A percentile compares a stretch with the other conserved stretches of the same genome.
Conservation (phyloP, 1,139 yeast genomes). For the Yamadazyma diddensiae region DNA sequence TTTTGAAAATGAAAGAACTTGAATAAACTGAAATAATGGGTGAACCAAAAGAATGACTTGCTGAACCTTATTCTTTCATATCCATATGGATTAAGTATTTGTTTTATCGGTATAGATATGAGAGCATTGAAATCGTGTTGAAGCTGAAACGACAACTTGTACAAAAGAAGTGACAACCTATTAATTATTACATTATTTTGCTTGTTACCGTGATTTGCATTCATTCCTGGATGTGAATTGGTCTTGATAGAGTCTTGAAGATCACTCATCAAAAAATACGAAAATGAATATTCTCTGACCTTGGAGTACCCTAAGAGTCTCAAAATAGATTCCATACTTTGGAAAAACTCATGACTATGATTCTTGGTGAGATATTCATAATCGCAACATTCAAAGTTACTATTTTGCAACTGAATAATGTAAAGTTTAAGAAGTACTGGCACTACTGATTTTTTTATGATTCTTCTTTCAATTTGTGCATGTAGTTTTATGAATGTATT, state of each 20-base stretch:
- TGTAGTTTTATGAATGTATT: background rate
- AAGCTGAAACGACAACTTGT: conserved; percentile 7
- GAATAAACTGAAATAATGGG: conserved; percentile 10
- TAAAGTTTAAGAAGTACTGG: background rate
- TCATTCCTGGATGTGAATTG: conserved; percentile 26
- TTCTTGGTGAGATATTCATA: background rate
- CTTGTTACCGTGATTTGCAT: conserved; percentile 17
- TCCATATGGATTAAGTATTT: background rate
- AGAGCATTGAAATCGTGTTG: background rate
- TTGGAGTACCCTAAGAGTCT: background rate
- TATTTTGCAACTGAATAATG: background rate
- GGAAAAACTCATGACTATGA: background rate
- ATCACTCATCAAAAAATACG: conserved; percentile 25
- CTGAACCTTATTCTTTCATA: background rate
- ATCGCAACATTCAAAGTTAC: background rate
- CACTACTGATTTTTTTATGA: background rate
- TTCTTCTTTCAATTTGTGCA: background rate
- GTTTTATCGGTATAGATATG: background rate
- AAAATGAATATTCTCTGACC: conserved; percentile 20
- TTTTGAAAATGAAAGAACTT: conserved; percentile 17
- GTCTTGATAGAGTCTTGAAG: conserved; percentile 16
- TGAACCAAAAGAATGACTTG: conserved; percentile 1
- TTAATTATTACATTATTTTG: conserved; percentile 7
- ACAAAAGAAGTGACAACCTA: conserved; percentile 14
- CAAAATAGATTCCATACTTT: background rate